Base-by-base conservation (phyloP, 1,284 basidiomycete species). In the Stygiomarasmius scandens region DNA sequence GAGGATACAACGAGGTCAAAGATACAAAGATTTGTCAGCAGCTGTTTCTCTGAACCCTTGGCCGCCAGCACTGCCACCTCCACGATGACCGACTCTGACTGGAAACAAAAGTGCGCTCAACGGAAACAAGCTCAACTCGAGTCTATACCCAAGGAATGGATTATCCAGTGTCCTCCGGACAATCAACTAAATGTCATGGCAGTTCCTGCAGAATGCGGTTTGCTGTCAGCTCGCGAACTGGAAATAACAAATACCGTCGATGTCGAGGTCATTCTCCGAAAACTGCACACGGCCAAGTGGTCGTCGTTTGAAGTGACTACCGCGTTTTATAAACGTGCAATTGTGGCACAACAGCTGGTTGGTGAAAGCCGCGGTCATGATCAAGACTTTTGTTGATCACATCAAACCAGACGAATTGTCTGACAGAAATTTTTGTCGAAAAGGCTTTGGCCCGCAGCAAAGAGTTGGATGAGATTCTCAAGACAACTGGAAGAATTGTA, bases 281-380 rank as follows among this genome's bases (percentile, higher is more conserved):
- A 81, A 52, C 67, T 90, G 1, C 74, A 71, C 10, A 68, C 61
- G 0, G 77, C 60, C 78, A 80, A 78, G 44, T 88, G 84, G 82
- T 78, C 83, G 1, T 81, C 85, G 5, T 74, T 84, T 2, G 82
- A 87, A 59, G 87, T 89, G 44, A 85, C 86, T 1, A 84, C 77
- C 1, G 88, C 90, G 0, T 93, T 87, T 69, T 87, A 85, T 72
- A 92, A 92, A 71, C 79, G 90, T 1, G 88, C 92, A 0, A 77
- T 89, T 38, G 73, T 93, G 34, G 91, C 92, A 0, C 92, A 93
- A 59, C 92, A 93, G 69, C 73, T 91, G 29, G 90, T 92, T 63
- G 38, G 64, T 46, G 54, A 55, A 41, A 43, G 67, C 65, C 0
- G 71, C 68, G 47, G 71, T 25, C 9, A 29, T 20, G 55, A 49